Conservation (phyloP, 306 rosid species). For the Rosa chinensis region DNA sequence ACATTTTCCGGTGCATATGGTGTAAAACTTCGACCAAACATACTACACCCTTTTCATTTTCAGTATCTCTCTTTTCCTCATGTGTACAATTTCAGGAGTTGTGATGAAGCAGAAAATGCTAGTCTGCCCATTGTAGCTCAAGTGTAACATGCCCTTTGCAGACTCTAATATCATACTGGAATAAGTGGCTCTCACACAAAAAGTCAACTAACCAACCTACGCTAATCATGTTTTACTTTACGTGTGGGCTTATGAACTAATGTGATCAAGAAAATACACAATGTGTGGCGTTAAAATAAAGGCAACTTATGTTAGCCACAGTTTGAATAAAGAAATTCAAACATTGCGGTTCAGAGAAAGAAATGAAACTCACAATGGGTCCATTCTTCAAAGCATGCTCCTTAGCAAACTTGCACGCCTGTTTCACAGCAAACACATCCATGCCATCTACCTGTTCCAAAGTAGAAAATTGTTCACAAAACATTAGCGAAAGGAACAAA, state of each 20-base stretch:
- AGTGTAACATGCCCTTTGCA: not conserved
- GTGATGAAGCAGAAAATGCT: not conserved
- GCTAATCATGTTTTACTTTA: not conserved
- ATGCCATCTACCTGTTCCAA: constrained; percentile 87
- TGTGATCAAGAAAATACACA: not conserved
- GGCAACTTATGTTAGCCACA: not conserved
- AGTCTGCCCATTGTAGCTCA: not conserved
- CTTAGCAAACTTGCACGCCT: constrained; percentile 90
- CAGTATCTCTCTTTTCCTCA: not conserved
- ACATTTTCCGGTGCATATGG: not conserved
- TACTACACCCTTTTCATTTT: not conserved
- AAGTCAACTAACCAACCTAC: not conserved
- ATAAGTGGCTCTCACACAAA: not conserved
- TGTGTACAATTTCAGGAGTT: not conserved
- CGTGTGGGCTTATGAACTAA: not conserved
- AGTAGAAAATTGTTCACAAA: constrained; percentile 12
- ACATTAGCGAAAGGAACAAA: not conserved
- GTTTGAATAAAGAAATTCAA: not conserved
- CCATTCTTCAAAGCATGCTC: constrained; percentile 95
- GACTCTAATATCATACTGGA: not conserved
- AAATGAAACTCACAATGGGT: constrained; percentile 75
- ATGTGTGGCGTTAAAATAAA: not conserved
- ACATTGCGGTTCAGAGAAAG: not conserved
- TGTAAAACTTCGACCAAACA: constrained; percentile 1
- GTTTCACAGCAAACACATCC: constrained; percentile 97